Percentiles rank a stretch among this genome's conserved stretches.
phyloP scores from a whole-genome alignment of 1,284 basidiomycete species.

The Cutaneotrichosporon sp. region DNA sequence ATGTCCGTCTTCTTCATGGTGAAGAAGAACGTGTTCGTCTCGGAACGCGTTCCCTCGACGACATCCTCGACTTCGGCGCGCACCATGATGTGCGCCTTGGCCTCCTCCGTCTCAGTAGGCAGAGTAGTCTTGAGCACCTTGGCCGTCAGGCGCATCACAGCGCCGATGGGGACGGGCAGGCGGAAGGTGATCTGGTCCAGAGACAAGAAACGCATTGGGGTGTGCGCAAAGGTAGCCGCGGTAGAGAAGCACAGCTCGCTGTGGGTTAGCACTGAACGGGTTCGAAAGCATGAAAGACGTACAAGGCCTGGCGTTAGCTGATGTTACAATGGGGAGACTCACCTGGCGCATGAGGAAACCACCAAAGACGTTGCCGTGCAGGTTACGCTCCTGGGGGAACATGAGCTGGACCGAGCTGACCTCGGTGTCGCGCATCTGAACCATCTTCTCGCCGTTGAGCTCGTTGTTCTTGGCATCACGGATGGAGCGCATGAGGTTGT shows the following conservation, averaged over 20 bases:
- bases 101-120: slow-evolving; percentile 32
- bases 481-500: slow-evolving; percentile 61
- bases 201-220: slow-evolving; percentile 65
- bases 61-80: slow-evolving; percentile 71
- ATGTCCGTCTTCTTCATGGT: slow-evolving; percentile 44
- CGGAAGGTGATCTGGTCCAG: slow-evolving; percentile 73
- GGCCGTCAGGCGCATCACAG: slow-evolving; percentile 65
- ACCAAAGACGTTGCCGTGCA: slow-evolving; percentile 77
- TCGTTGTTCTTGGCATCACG: slow-evolving; percentile 22
- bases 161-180: slow-evolving; percentile 74
- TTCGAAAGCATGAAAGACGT: background rate
- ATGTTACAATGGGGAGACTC: too few relatives aligned
- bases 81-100: slow-evolving; percentile 62
- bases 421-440: slow-evolving; percentile 43
- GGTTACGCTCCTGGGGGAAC: slow-evolving; percentile 79
- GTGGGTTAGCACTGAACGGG: slow-evolving; percentile 1
- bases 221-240: slow-evolving; percentile 63
- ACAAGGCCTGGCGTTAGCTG: slow-evolving; percentile 4
- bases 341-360: slow-evolving; percentile 62
- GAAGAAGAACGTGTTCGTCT: slow-evolving; percentile 52
- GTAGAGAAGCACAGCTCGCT: slow-evolving; percentile 67
- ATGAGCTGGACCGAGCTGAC: slow-evolving; percentile 53
- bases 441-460: slow-evolving; percentile 32
- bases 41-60: slow-evolving; percentile 37
- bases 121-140: slow-evolving; percentile 52